Evolutionary conservation across 2,329 filamentous ascomycete genomes (phyloP).

Genomic region (Cadophora malorum): DNA sequence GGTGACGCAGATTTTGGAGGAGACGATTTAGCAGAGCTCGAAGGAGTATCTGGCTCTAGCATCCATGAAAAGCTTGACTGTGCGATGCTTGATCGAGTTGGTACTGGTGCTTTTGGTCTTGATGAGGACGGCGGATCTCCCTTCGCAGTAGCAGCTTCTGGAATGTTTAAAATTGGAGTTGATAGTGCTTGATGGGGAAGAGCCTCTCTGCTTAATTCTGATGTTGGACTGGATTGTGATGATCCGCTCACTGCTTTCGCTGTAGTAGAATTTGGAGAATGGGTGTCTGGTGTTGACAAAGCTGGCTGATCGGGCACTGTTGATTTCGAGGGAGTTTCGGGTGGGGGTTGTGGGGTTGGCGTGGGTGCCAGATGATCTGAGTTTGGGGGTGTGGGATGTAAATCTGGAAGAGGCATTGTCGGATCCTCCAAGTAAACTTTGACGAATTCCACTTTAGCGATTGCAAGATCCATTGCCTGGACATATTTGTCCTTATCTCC

Average conservation of each 20-base stretch:
- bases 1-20: conserved; percentile 41
- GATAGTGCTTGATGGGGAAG: background rate
- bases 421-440: conserved; percentile 67
- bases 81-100: conserved; percentile 69
- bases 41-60: conserved; percentile 58
- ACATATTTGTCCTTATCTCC: conserved; percentile 51
- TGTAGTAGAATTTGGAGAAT: conserved; percentile 12
- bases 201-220: conserved; percentile 9
- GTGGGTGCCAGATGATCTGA: conserved; percentile 12
- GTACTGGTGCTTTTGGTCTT: conserved; percentile 53
- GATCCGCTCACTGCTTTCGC: conserved; percentile 8
- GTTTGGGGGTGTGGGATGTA: conserved; percentile 19
- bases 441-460: conserved; percentile 69
- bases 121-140: conserved; percentile 22
- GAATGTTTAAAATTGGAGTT: conserved; percentile 16
- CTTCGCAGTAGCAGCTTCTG: conserved; percentile 1
- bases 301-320: conserved; percentile 15
- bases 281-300: conserved; percentile 17
- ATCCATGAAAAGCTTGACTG: conserved; percentile 84
- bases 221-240: conserved; percentile 15
- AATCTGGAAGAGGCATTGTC: conserved; percentile 55
- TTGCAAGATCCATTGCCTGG: conserved; percentile 63
- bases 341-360: conserved; percentile 16
- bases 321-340: conserved; percentile 13
- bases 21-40: conserved; percentile 31